phyloP scores from a whole-genome alignment of 2,329 filamentous ascomycete species.

The Thielaviopsis populi region DNA sequence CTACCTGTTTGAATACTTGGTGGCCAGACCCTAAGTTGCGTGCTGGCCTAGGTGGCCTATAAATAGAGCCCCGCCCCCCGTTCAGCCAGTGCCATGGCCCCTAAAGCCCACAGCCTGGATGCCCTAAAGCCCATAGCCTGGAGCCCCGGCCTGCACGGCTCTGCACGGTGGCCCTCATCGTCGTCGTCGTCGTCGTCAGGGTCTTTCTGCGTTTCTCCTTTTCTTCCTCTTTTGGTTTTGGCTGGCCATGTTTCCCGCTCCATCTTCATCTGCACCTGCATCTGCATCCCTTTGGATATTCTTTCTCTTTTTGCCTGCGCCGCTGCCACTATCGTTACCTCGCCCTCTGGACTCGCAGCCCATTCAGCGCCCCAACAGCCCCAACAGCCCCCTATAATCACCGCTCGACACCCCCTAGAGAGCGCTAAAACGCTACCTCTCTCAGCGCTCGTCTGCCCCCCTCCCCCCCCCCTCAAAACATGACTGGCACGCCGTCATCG shows the following conservation, averaged over 20 bases:
- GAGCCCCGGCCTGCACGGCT: no score
- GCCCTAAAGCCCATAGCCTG: no score
- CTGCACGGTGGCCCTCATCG: not conserved
- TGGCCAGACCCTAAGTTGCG: no score
- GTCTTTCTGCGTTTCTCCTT: not conserved
- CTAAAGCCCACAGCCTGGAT: no score
- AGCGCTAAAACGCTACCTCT: not conserved
- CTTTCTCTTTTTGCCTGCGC: not conserved
- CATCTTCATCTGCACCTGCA: not conserved
- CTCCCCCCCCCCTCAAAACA: not conserved
- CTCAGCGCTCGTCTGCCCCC: not conserved
- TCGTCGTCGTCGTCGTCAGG: not conserved
- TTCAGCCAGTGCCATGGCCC: no score
- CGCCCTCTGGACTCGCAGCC: not conserved
- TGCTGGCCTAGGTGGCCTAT: no score
- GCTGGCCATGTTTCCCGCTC: not conserved
- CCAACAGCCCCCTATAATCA: not conserved
- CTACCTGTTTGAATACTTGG: no score
- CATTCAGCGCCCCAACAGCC: not conserved
- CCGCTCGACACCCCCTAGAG: not conserved
- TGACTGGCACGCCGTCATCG: slow-evolving; percentile 9
- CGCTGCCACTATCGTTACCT: not conserved
- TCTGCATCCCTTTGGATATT: not conserved
- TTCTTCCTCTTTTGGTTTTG: not conserved
- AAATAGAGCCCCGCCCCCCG: no score